Conservation (phyloP, 257 asterid genomes). For the Gardenia jasminoides region DNA sequence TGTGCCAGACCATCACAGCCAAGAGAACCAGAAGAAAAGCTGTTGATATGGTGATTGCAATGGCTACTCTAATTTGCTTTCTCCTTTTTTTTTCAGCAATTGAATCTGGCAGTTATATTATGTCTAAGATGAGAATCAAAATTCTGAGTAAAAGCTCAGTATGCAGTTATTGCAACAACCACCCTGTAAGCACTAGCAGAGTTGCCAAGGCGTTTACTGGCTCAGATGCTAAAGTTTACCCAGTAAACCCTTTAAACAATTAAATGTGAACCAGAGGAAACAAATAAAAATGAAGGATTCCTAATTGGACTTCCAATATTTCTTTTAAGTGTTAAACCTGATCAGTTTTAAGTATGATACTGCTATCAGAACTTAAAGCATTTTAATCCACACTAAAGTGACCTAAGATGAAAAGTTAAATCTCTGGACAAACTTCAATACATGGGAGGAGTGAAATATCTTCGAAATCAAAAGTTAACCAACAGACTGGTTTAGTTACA, state of each 20-base stretch:
- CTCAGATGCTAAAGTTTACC: background rate
- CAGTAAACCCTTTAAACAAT: background rate
- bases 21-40: conserved; percentile 11
- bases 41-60: background rate
- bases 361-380: background rate
- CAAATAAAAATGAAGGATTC: no score
- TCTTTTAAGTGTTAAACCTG: background rate
- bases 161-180: background rate
- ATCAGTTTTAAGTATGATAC: background rate
- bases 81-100: conserved; percentile 6
- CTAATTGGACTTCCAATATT: background rate
- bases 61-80: background rate
- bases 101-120: conserved; percentile 4
- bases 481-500: background rate
- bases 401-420: no score
- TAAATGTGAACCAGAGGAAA: background rate
- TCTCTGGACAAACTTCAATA: background rate
- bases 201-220: background rate
- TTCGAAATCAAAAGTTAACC: background rate
- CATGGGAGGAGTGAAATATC: background rate
- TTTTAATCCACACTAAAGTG: background rate
- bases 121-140: no score
- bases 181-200: background rate
- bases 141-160: no score
- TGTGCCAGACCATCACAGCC: background rate